Evolutionary conservation across 306 rosid genomes (phyloP).

Genomic region (Vicia faba): DNA sequence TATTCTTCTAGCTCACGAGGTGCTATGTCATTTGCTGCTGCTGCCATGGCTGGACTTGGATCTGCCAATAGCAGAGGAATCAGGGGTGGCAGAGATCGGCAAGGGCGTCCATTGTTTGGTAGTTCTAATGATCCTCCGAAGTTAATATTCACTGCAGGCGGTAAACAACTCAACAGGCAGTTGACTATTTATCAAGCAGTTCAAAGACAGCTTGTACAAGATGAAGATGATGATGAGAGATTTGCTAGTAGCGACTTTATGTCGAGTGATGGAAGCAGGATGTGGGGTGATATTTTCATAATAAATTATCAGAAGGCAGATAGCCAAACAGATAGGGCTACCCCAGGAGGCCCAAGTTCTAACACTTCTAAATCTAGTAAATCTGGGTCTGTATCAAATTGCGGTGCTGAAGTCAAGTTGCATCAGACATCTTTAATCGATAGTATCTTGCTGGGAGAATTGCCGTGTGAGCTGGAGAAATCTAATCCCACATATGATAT

Average conservation of each 20-base stretch:
- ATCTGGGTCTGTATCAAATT: constrained; percentile 58
- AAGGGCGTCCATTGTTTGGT: constrained; percentile 76
- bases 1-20: constrained; percentile 80
- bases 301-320: constrained; percentile 90
- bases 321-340: constrained; percentile 63
- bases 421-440: constrained; percentile 78
- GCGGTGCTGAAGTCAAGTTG: constrained; percentile 59
- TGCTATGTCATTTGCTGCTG: constrained; percentile 98
- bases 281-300: constrained; percentile 95
- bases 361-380: constrained; percentile 62
- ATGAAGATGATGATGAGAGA: constrained; percentile 98
- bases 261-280: constrained; percentile 90
- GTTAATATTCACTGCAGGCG: constrained; percentile 83
- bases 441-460: constrained; percentile 91
- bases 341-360: constrained; percentile 71
- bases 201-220: constrained; percentile 86
- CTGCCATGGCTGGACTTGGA: constrained; percentile 99
- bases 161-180: constrained; percentile 89
- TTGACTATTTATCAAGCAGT: constrained; percentile 96
- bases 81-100: constrained; percentile 88
- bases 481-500: constrained; percentile 85
- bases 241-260: constrained; percentile 70
- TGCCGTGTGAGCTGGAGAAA: constrained; percentile 95
- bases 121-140: constrained; percentile 72
- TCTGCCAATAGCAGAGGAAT: constrained; percentile 79